Evolutionary conservation across 2,329 filamentous ascomycete genomes (phyloP), one percentile per base, ranked within the genome.

Genomic region (Venturia asperata): DNA sequence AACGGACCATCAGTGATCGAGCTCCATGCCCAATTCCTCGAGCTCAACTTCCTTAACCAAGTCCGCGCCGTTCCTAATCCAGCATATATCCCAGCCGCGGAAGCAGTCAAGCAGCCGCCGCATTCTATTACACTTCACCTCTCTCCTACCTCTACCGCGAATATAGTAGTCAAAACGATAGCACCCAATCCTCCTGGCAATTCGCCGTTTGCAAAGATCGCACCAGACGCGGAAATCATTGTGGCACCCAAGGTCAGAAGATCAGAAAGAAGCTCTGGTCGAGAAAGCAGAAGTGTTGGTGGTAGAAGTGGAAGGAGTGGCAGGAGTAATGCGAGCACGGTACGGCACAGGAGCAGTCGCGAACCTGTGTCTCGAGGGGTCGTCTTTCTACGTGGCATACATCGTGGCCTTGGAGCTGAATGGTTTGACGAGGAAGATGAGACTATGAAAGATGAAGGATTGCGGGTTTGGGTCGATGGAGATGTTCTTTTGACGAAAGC

Each of bases 61-160:
- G 92, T 99, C 70, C 88, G 94, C 71, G 93, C 93, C 21, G 81
- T 99, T 27, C 93, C 93, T 30, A 97, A 97, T 75, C 93, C 93
- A 21, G 80, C 83, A 30, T 90, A 86, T 73, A 80, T 78, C 55
- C 79, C 82, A 30, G 79, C 73, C 2, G 69, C 72, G 11, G 56
- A 41, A 21, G 34, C 34, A 24, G 56, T 61, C 19, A 61, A 55
- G 15, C 79, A 85, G 17, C 79, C 81, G 43, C 79, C 86, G 37
- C 92, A 99, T 74, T 88, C 92, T 15, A 80, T 99, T 68, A 96
- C 92, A 1, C 82, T 99, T 24, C 94, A 99, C 74, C 83, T 99
- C 0, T 97, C 94, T 13, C 93, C 92, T 1, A 97, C 93, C 0
- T 96, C 93, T 3, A 96, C 93, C 1, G 95, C 94, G 11, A 97